A percentile compares a stretch with the other conserved stretches of the same genome.
Conservation (phyloP, 1,284 basidiomycete genomes). For the Tilletiopsis washingtonensis region DNA sequence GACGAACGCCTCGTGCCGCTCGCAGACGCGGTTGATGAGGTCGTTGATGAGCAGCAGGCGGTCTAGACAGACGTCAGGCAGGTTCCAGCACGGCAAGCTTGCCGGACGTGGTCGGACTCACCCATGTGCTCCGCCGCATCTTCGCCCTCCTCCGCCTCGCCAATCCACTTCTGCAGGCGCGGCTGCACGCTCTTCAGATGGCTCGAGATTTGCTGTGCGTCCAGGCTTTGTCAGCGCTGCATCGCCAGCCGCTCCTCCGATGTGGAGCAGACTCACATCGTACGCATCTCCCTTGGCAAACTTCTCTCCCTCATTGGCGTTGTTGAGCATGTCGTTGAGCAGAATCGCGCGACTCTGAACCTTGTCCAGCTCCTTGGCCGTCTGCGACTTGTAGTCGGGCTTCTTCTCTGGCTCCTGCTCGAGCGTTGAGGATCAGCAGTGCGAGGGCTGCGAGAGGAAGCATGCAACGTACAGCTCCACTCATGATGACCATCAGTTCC, state of each 20-base stretch:
- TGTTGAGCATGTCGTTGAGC: slow-evolving; percentile 93
- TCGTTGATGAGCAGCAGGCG: slow-evolving; percentile 93
- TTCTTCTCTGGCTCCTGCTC: slow-evolving; percentile 90
- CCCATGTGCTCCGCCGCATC: slow-evolving; percentile 76
- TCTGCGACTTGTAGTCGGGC: slow-evolving; percentile 84
- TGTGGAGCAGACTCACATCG: slow-evolving; percentile 57
- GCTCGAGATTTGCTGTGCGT: slow-evolving; percentile 71
- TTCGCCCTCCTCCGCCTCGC: slow-evolving; percentile 73
- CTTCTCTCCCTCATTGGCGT: slow-evolving; percentile 63
- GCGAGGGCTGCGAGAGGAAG: neutral
- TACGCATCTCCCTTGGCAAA: slow-evolving; percentile 74
- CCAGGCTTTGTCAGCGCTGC: neutral
- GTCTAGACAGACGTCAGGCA: slow-evolving; percentile 55
- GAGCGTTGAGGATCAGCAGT: slow-evolving; percentile 30
- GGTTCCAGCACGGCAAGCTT: neutral
- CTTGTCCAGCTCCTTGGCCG: slow-evolving; percentile 82
- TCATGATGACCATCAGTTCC: slow-evolving; percentile 92
- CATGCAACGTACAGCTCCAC: slow-evolving; percentile 62
- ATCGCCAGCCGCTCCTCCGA: neutral
- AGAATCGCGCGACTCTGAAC: slow-evolving; percentile 88
- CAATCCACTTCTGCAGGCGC: slow-evolving; percentile 95
- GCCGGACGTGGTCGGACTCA: slow-evolving; percentile 47
- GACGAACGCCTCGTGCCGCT: slow-evolving; percentile 83
- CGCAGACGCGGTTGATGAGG: slow-evolving; percentile 84
- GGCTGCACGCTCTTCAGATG: slow-evolving; percentile 78